Evolutionary conservation across 2,329 filamentous ascomycete genomes (phyloP).

Genomic region (Xylariaceae sp.): DNA sequence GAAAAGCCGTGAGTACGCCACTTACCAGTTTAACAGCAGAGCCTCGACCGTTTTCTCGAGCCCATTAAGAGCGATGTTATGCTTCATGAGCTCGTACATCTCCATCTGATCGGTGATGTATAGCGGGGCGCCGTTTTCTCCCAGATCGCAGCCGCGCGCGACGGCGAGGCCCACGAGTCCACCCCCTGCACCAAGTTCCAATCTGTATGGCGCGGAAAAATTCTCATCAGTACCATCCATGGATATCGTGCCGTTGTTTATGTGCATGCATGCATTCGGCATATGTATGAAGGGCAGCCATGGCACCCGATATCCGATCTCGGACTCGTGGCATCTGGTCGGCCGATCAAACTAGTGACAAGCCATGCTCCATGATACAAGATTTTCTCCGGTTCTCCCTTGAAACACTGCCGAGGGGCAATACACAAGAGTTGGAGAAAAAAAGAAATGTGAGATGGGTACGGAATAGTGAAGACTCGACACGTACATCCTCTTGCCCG

Average conservation of each 20-base stretch:
- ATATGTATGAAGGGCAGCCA: neutral
- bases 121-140: slow-evolving; percentile 43
- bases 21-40: slow-evolving; percentile 74
- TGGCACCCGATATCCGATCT: slow-evolving; percentile 1
- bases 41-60: slow-evolving; percentile 60
- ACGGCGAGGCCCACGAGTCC: slow-evolving; percentile 72
- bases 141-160: slow-evolving; percentile 50
- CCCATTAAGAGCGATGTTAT: slow-evolving; percentile 78
- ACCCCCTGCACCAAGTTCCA: slow-evolving; percentile 88
- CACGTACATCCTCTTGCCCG: slow-evolving; percentile 67
- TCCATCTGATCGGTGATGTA: slow-evolving; percentile 81
- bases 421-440: neutral
- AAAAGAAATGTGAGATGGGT: neutral
- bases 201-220: slow-evolving; percentile 42
- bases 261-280: neutral
- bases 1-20: slow-evolving; percentile 19
- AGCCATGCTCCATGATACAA: neutral
- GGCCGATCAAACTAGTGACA: neutral
- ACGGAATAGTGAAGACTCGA: slow-evolving; percentile 1
- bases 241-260: neutral
- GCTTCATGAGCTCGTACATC: slow-evolving; percentile 80
- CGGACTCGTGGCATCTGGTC: neutral
- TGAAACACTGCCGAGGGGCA: neutral
- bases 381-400: neutral
- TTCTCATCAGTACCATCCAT: slow-evolving; percentile 1